Evolutionary conservation across 345 rosid species (phyloP), one percentile per base, ranked within the genome.

Genomic region (Draba incana): DNA sequence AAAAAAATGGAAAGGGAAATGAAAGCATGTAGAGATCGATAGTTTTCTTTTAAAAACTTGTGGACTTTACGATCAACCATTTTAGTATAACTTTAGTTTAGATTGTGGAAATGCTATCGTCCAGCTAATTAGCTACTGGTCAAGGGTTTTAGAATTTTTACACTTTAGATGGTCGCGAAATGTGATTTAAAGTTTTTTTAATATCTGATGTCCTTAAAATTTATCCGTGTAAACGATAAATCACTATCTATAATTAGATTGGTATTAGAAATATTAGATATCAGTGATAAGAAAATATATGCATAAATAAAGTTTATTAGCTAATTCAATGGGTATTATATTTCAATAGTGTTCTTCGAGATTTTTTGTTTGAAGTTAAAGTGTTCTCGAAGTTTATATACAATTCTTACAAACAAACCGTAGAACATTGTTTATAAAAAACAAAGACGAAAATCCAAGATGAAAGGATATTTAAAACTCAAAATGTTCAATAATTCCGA

Each of bases 401-500:
- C 9, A 38, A 5, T 27, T 14, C 16, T 23, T 38, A 49, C 3
- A 51, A 41, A 50, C 6, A 31, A 31, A 31, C 27, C 27, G 6
- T 38, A 14, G 2, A 42, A 54, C 16, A 5, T 10, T 48, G 4
- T 25, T 24, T 14, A 4, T 14, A 4, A 33, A 15, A 8, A 24
- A 46, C 11, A 62, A 64, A 54, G 49, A 71, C 15, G 50, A 62
- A 63, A 37, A 30, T 25, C 49, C 43, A 46, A 62, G 62, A 3
- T 6, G 8, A 44, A 33, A 53, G 53, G 6, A 71, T 15, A 37
- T 12, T n/a, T 12, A 15, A 46, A 39, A 31, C 6, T 12, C 27
- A 55, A 71, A 41, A 49, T 48, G 60, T 28, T 38, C 27, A 65
- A 57, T 57, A 65, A 42, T 72, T 65, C 13, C 2, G 46, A 65